Evolutionary conservation across 2,329 filamentous ascomycete genomes (phyloP).

Genomic region (Ceratocystis ficicola): DNA sequence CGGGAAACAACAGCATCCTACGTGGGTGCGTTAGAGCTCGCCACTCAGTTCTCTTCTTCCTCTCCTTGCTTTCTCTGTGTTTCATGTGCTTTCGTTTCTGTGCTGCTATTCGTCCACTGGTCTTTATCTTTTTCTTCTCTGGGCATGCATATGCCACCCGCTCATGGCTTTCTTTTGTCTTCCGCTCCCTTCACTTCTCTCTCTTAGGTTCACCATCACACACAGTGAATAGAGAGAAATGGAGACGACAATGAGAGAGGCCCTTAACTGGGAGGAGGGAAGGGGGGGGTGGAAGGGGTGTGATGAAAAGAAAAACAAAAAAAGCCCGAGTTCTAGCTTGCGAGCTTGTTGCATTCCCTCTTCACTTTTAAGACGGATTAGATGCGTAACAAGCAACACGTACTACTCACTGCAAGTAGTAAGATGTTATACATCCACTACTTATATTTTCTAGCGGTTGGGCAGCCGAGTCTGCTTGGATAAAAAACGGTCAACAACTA

Average conservation of each 20-base stretch:
- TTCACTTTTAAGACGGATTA: neutral
- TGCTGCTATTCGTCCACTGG: no score
- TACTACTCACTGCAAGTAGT: neutral
- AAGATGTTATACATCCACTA: neutral
- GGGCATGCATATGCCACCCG: slow-evolving; percentile 6
- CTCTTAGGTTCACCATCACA: neutral
- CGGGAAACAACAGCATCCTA: slow-evolving; percentile 1
- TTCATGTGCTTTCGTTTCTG: no score
- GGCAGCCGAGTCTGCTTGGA: neutral
- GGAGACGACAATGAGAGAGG: no score
- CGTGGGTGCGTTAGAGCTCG: neutral
- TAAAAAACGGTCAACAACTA: neutral
- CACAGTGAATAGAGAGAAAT: neutral
- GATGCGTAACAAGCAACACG: neutral
- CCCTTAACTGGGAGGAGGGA: no score
- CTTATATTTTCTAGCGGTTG: neutral
- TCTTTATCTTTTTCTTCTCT: neutral
- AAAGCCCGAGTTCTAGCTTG: neutral
- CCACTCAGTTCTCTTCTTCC: neutral
- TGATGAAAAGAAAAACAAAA: no score
- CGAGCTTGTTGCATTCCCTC: neutral
- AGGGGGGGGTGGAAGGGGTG: no score
- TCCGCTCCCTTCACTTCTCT: neutral
- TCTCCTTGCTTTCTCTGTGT: neutral
- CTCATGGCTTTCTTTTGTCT: neutral